phyloP scores from a whole-genome alignment of 2,329 filamentous ascomycete species.

The Clonostachys rhizophaga region DNA sequence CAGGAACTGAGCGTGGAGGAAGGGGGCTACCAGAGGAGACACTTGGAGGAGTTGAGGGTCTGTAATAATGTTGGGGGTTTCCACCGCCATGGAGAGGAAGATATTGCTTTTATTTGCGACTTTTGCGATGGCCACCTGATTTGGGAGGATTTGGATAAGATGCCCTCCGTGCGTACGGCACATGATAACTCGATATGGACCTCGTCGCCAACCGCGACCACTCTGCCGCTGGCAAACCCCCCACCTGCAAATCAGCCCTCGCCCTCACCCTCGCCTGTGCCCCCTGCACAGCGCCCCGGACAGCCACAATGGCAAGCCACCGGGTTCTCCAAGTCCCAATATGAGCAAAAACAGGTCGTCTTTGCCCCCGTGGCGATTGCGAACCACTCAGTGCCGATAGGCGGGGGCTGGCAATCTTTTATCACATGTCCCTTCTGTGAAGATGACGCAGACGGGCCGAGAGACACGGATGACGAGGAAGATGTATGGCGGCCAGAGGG shows the following conservation, averaged over 20 bases:
- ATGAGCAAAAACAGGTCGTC: constrained; percentile 43
- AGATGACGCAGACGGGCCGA: constrained; percentile 35
- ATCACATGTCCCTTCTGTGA: constrained; percentile 54
- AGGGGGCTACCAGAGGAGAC: constrained; percentile 27
- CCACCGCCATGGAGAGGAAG: constrained; percentile 47
- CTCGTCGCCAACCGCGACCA: constrained; percentile 7
- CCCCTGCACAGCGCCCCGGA: neutral
- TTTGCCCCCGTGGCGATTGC: constrained; percentile 54
- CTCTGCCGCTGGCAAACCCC: constrained; percentile 10
- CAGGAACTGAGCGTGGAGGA: constrained; percentile 10
- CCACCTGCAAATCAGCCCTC: constrained; percentile 10
- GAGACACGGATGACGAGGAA: constrained; percentile 43
- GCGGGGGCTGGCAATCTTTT: constrained; percentile 45
- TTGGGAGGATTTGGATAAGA: constrained; percentile 50
- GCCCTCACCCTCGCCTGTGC: neutral
- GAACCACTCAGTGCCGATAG: constrained; percentile 47
- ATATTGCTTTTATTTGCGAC: constrained; percentile 56
- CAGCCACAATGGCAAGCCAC: constrained; percentile 44
- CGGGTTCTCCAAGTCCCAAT: constrained; percentile 30
- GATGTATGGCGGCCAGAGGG: constrained; percentile 42
- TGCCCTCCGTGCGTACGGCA: constrained; percentile 39
- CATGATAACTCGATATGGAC: constrained; percentile 14
- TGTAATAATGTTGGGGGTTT: constrained; percentile 52
- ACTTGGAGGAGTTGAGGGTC: constrained; percentile 41
- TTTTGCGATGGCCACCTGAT: constrained; percentile 57